Percentiles rank a stretch among this genome's conserved stretches.
Evolutionary conservation across 176 grass and related monocot species (phyloP).

Genomic region (Thinopyrum elongatum): DNA sequence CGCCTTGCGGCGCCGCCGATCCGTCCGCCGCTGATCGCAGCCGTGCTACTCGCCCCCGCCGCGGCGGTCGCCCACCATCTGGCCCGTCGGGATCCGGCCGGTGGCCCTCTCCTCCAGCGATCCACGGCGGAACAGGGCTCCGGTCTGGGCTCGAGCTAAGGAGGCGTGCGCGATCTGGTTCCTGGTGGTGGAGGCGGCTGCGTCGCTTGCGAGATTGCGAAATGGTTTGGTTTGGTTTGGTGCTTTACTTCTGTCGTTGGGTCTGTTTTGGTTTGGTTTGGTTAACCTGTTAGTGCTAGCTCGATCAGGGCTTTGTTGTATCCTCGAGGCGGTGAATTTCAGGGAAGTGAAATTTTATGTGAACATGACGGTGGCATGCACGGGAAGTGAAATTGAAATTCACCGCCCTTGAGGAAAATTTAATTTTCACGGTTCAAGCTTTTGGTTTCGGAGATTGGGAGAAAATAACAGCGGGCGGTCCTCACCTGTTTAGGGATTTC

Average conservation of each 20-base stretch:
- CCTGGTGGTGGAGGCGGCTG: background rate
- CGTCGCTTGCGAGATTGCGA: background rate
- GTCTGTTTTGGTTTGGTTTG: background rate
- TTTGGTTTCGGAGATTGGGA: too few species aligned
- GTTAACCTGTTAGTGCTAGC: background rate
- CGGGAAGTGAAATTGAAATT: too few species aligned
- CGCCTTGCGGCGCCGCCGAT: constrained; percentile 34
- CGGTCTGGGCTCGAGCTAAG: background rate
- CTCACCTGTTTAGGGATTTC: too few species aligned
- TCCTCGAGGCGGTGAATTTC: too few species aligned
- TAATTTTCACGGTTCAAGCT: too few species aligned
- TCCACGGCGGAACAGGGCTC: constrained; percentile 34
- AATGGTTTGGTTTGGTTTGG: background rate
- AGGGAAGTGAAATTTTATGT: too few species aligned
- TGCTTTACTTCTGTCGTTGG: background rate
- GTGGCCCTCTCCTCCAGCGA: constrained; percentile 30
- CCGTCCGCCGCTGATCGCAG: constrained; percentile 24
- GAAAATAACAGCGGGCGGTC: too few species aligned
- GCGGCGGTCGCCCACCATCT: constrained; percentile 49
- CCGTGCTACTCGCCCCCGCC: constrained; percentile 19
- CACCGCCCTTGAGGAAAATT: too few species aligned
- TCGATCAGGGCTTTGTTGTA: too few species aligned
- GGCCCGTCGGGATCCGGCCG: constrained; percentile 26
- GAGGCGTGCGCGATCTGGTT: background rate
- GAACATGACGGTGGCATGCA: too few species aligned